Percentiles rank a stretch among this genome's conserved stretches.
phyloP scores from a whole-genome alignment of 208 protist genomes.

The Trypanosoma lewisi region DNA sequence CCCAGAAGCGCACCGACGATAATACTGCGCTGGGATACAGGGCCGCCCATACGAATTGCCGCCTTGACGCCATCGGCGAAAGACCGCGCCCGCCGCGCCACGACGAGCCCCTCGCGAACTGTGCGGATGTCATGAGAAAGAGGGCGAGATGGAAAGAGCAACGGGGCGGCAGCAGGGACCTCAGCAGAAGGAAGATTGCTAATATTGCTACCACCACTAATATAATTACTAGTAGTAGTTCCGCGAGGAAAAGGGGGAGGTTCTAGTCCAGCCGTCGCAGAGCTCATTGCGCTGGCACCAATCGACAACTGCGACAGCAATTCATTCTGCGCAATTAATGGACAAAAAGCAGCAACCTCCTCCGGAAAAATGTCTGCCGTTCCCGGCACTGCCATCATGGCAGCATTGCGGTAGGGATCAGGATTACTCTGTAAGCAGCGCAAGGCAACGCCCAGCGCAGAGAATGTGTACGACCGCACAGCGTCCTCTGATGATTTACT shows the following conservation, averaged over 20 bases:
- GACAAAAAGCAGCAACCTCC: conserved; percentile 33
- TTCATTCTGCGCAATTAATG: not conserved
- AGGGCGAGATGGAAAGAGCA: conserved; percentile 22
- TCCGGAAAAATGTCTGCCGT: conserved; percentile 49
- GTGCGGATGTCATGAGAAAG: conserved; percentile 32
- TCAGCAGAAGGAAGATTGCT: not conserved
- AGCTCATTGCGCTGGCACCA: not conserved
- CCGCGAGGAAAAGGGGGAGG: not conserved
- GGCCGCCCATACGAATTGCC: conserved; percentile 50
- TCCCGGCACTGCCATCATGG: conserved; percentile 52
- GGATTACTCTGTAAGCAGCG: conserved; percentile 83
- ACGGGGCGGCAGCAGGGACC: too few relatives aligned
- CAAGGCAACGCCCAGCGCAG: conserved; percentile 54
- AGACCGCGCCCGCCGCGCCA: conserved; percentile 41
- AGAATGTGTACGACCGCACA: conserved; percentile 25
- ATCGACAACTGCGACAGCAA: not conserved
- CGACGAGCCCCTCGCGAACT: conserved; percentile 53
- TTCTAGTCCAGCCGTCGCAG: not conserved
- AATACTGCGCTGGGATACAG: conserved; percentile 59
- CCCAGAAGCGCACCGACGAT: conserved; percentile 84
- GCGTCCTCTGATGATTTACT: conserved; percentile 2
- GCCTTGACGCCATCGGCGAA: conserved; percentile 56
- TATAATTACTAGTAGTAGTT: too few relatives aligned
- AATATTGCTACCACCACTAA: not conserved
- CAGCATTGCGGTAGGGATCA: conserved; percentile 62